Evolutionary conservation across 1,284 basidiomycete species (phyloP).

Genomic region (Irpex sp.): DNA sequence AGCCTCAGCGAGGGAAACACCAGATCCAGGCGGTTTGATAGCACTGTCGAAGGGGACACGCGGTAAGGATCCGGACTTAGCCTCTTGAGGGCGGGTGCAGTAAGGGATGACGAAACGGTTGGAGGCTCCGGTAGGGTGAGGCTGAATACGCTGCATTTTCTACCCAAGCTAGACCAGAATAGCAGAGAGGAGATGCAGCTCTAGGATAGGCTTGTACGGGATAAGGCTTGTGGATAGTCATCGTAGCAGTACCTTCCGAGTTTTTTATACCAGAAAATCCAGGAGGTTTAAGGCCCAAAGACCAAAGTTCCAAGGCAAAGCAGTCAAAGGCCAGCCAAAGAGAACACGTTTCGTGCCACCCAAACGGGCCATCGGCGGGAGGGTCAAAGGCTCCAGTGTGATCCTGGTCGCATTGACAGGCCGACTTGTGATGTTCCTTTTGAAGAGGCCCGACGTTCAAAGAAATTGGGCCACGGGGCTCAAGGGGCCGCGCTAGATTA

Average conservation of each 20-base stretch:
- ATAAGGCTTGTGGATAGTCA: background rate
- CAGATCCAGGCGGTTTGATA: background rate
- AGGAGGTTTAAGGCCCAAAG: background rate
- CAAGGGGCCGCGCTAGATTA: background rate
- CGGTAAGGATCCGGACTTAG: background rate
- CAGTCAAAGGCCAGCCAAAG: background rate
- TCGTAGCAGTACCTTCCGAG: background rate
- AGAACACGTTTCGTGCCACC: background rate
- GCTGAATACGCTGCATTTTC: background rate
- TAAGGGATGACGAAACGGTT: background rate
- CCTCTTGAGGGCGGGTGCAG: background rate
- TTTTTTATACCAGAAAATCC: background rate
- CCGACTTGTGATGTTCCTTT: background rate
- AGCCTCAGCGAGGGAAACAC: background rate
- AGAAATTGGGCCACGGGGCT: background rate
- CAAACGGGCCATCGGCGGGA: background rate
- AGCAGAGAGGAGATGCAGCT: background rate
- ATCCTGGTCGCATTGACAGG: background rate
- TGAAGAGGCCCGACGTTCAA: background rate
- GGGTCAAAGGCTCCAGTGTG: background rate
- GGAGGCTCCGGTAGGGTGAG: background rate
- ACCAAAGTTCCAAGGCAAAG: background rate
- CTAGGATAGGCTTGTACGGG: background rate
- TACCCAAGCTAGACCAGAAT: background rate
- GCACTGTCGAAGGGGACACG: background rate